Evolutionary conservation across 1,284 basidiomycete genomes (phyloP).

Genomic region (Cutaneotrichosporon sp.): DNA sequence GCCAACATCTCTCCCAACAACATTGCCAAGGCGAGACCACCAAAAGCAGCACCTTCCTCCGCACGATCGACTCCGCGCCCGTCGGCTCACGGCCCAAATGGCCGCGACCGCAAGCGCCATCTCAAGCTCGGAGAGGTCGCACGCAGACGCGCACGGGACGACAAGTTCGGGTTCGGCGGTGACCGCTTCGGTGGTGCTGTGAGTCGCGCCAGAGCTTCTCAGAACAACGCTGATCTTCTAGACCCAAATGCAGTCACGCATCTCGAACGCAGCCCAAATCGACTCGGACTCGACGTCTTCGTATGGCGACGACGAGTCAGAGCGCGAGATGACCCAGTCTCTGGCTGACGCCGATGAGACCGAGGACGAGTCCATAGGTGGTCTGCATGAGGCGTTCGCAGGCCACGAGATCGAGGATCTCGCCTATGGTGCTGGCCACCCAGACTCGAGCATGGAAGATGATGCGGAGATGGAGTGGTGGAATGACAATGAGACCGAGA

Average conservation of each 20-base stretch:
- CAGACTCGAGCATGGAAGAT: slow-evolving; percentile 34
- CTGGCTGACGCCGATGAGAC: slow-evolving; percentile 22
- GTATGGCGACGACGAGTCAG: slow-evolving; percentile 48
- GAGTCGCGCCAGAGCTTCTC: slow-evolving; percentile 11
- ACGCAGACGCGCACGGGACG: slow-evolving; percentile 43
- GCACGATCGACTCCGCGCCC: slow-evolving; percentile 17
- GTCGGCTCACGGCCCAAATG: slow-evolving; percentile 31
- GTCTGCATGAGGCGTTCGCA: slow-evolving; percentile 42
- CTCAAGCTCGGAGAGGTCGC: slow-evolving; percentile 43
- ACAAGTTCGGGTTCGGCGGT: slow-evolving; percentile 41
- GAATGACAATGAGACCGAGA: slow-evolving; percentile 31
- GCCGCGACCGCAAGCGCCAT: slow-evolving; percentile 41
- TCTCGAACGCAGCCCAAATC: slow-evolving; percentile 14
- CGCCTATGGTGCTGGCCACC: slow-evolving; percentile 42
- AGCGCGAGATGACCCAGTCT: slow-evolving; percentile 28
- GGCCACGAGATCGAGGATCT: slow-evolving; percentile 51
- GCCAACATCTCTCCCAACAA: slow-evolving; percentile 3
- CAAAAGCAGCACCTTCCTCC: slow-evolving; percentile 15
- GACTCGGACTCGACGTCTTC: slow-evolving; percentile 43
- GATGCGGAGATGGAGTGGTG: slow-evolving; percentile 31
- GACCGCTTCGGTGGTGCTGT: slow-evolving; percentile 25
- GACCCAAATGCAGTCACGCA: slow-evolving; percentile 25
- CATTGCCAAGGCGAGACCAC: slow-evolving; percentile 17
- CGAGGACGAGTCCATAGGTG: slow-evolving; percentile 38
- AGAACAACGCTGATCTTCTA: slow-evolving; percentile 2